Percentiles rank a stretch among this genome's conserved stretches.
Evolutionary conservation across 2,329 filamentous ascomycete genomes (phyloP).

Genomic region (Elsinoe ampelina): DNA sequence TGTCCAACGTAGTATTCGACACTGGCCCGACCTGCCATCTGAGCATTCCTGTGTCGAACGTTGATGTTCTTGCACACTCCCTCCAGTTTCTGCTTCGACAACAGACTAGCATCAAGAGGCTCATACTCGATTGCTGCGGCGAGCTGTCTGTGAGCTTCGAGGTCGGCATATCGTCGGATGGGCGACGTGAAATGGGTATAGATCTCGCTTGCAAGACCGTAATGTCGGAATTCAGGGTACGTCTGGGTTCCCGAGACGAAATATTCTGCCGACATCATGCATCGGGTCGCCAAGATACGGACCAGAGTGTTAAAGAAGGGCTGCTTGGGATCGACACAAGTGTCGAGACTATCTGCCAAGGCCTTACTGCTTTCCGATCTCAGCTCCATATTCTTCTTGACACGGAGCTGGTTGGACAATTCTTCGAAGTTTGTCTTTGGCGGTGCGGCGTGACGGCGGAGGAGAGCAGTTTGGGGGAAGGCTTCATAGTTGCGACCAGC

Average conservation of each 20-base stretch:
- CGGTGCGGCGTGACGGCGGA: slow-evolving; percentile 83
- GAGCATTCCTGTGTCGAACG: slow-evolving; percentile 89
- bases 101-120: slow-evolving; percentile 68
- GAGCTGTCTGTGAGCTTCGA: slow-evolving; percentile 87
- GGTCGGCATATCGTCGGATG: slow-evolving; percentile 94
- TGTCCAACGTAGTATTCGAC: slow-evolving; percentile 98
- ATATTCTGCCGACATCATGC: slow-evolving; percentile 99
- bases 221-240: slow-evolving; percentile 91
- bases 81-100: slow-evolving; percentile 76
- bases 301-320: slow-evolving; percentile 98
- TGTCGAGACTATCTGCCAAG: slow-evolving; percentile 86
- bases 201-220: slow-evolving; percentile 90
- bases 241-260: slow-evolving; percentile 91
- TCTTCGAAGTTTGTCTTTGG: slow-evolving; percentile 97
- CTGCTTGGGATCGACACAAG: slow-evolving; percentile 66
- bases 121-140: slow-evolving; percentile 93
- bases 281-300: slow-evolving; percentile 92
- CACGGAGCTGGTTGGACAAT: slow-evolving; percentile 78
- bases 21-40: slow-evolving; percentile 85
- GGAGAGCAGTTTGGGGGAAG: slow-evolving; percentile 89
- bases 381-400: slow-evolving; percentile 73
- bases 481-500: slow-evolving; percentile 81
- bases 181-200: slow-evolving; percentile 98
- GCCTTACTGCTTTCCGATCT: slow-evolving; percentile 79
- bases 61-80: slow-evolving; percentile 98